These are phyloP conservation scores for Fusarium secorum DNA, from an alignment of 2,329 filamentous ascomycete species.

Conservation along the genomic window DNA sequence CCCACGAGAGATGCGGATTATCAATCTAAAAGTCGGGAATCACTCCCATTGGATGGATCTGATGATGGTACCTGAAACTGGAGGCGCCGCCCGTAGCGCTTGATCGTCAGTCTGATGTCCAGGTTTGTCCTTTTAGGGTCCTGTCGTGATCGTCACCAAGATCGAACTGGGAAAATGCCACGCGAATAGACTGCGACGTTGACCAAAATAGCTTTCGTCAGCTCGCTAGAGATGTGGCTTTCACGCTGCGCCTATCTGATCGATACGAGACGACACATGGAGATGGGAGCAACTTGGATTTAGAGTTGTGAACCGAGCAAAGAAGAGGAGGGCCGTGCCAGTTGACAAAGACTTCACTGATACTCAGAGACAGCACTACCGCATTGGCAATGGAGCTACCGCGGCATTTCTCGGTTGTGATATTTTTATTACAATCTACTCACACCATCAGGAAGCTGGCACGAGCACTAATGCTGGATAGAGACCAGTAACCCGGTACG, in stretches of 20 bases:
- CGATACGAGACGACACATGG: neutral
- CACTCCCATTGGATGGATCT: slow-evolving; percentile 33
- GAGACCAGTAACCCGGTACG: slow-evolving; percentile 3
- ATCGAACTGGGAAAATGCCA: neutral
- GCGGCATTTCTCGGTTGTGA: slow-evolving; percentile 11
- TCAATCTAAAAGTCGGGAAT: slow-evolving; percentile 33
- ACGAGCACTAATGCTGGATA: neutral
- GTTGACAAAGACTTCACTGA: neutral
- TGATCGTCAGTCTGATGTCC: slow-evolving; percentile 28
- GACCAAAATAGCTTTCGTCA: neutral
- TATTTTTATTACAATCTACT: neutral
- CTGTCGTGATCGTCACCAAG: neutral
- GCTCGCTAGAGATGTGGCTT: neutral
- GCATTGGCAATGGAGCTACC: neutral
- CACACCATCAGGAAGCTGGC: neutral
- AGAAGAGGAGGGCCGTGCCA: slow-evolving; percentile 20
- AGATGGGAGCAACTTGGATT: neutral
- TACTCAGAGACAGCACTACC: neutral
- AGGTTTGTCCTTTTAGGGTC: slow-evolving; percentile 7
- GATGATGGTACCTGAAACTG: slow-evolving; percentile 39
- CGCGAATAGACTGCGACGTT: neutral
- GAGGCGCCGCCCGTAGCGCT: slow-evolving; percentile 35
- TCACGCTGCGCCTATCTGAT: neutral
- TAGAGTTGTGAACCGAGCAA: neutral
- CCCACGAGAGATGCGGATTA: slow-evolving; percentile 25